Percentiles rank a stretch among this genome's conserved stretches.
Evolutionary conservation across 2,329 filamentous ascomycete genomes (phyloP).

Genomic region (Elsinoe ampelina): DNA sequence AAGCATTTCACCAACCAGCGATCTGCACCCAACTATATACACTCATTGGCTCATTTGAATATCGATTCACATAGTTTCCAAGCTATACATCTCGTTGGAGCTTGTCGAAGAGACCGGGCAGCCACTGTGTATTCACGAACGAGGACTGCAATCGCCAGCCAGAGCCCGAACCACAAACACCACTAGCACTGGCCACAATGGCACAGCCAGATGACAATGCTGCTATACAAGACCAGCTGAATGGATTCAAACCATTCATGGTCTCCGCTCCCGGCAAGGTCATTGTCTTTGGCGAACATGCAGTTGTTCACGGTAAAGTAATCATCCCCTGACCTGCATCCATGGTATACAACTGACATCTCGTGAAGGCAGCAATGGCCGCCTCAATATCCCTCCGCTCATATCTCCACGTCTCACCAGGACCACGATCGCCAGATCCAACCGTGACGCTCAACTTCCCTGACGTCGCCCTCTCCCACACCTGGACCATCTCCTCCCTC

Average conservation of each 20-base stretch:
- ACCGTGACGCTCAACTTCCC: slow-evolving; percentile 83
- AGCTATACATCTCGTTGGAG: no score
- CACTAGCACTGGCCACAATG: not conserved
- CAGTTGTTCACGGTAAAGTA: slow-evolving; percentile 94
- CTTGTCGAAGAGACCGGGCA: no score
- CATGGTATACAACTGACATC: not conserved
- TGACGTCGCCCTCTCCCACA: slow-evolving; percentile 81
- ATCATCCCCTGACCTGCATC: slow-evolving; percentile 17
- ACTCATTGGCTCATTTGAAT: no score
- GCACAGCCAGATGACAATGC: not conserved
- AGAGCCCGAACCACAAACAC: not conserved
- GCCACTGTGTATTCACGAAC: no score
- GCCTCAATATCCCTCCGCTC: slow-evolving; percentile 91
- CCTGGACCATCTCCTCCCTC: slow-evolving; percentile 86
- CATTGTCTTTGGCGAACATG: slow-evolving; percentile 95
- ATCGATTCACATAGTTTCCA: no score
- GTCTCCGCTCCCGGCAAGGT: slow-evolving; percentile 96
- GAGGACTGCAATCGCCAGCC: no score
- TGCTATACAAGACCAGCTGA: no score
- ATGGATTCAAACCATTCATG: slow-evolving; percentile 59
- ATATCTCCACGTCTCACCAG: slow-evolving; percentile 77
- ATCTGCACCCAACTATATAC: no score
- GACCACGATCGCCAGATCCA: not conserved
- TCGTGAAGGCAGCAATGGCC: slow-evolving; percentile 69
- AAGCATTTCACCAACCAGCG: no score